A percentile compares a stretch with the other conserved stretches of the same genome.
Conservation (phyloP, 148 eudicot genomes). For the Linanthus parryae region DNA sequence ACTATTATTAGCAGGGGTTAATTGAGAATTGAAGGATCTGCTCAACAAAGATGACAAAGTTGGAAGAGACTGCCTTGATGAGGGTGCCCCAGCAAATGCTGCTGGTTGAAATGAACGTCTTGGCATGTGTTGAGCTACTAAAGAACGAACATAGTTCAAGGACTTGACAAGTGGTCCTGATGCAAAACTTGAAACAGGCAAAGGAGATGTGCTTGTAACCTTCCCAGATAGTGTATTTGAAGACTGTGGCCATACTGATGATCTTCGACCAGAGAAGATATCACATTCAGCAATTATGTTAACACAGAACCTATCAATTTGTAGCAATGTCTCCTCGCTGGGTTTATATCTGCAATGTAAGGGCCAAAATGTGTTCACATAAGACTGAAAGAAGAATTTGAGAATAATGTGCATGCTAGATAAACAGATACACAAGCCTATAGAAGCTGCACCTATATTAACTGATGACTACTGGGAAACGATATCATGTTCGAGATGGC, state of each 20-base stretch:
- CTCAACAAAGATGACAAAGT: slow-evolving; percentile 82
- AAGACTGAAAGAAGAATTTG: neutral
- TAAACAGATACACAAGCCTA: too few species aligned
- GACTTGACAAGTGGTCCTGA: slow-evolving; percentile 80
- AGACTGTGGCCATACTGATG: slow-evolving; percentile 58
- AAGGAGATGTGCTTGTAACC: slow-evolving; percentile 38
- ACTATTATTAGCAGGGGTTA: slow-evolving; percentile 57
- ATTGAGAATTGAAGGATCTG: slow-evolving; percentile 85
- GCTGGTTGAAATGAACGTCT: slow-evolving; percentile 85
- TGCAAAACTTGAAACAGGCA: slow-evolving; percentile 93
- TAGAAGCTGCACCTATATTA: too few species aligned
- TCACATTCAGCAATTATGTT: slow-evolving; percentile 85
- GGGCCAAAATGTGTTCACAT: slow-evolving; percentile 4
- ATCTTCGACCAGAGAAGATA: slow-evolving; percentile 55
- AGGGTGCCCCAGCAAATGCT: slow-evolving; percentile 74
- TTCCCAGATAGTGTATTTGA: slow-evolving; percentile 50
- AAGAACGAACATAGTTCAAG: slow-evolving; percentile 87
- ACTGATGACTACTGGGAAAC: too few species aligned
- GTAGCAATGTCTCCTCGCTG: slow-evolving; percentile 83
- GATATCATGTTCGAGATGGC: too few species aligned
- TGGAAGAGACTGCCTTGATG: slow-evolving; percentile 91
- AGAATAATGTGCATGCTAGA: too few species aligned
- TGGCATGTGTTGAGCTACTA: slow-evolving; percentile 85
- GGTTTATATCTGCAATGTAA: slow-evolving; percentile 97
- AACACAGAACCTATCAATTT: slow-evolving; percentile 87